phyloP scores from a whole-genome alignment of 2,329 filamentous ascomycete genomes.

The Claviceps lovelessii region DNA sequence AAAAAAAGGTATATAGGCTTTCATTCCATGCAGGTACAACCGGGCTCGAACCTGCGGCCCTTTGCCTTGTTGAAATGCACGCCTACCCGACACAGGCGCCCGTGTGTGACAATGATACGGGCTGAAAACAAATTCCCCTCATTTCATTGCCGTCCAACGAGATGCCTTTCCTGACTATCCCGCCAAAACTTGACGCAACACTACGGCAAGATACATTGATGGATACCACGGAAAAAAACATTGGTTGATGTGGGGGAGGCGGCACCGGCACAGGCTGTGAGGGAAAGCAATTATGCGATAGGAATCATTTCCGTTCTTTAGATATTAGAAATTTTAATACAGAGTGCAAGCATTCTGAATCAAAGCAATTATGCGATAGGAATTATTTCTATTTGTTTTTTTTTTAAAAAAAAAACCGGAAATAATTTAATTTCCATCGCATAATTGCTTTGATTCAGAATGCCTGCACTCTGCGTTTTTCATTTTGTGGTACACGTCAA shows the following conservation, averaged over 20 bases:
- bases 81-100: slow-evolving; percentile 1
- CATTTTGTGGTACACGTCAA: neutral
- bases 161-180: neutral
- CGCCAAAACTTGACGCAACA: neutral
- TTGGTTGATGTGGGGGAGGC: neutral
- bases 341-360: too few relatives aligned
- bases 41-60: neutral
- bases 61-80: neutral
- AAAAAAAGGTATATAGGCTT: neutral
- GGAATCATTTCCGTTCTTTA: neutral
- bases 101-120: neutral
- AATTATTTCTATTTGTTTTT: too few relatives aligned
- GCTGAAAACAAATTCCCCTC: neutral
- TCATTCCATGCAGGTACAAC: slow-evolving; percentile 1
- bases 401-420: too few relatives aligned
- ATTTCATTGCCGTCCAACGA: neutral
- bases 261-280: neutral
- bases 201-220: neutral
- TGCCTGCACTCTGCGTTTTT: neutral
- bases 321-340: neutral
- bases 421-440: neutral
- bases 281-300: neutral
- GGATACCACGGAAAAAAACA: neutral
- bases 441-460: neutral
- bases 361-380: too few relatives aligned